A percentile compares a stretch with the other conserved stretches of the same genome.
phyloP scores from a whole-genome alignment of 306 rosid genomes.

The Lagenaria siceraria region DNA sequence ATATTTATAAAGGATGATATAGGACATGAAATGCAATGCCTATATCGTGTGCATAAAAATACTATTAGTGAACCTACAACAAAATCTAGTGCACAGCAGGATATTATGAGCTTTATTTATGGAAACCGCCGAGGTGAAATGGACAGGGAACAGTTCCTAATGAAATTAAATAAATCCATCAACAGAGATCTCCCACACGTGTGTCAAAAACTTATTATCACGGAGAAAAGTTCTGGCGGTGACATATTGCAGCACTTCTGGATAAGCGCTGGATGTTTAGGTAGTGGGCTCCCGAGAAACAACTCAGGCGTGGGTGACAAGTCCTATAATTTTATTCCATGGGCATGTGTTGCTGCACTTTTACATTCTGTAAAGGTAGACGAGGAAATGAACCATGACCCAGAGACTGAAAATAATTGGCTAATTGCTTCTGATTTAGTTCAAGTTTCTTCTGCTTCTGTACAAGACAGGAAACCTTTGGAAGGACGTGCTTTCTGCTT shows the following conservation, averaged over 20 bases:
- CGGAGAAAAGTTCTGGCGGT: conserved; percentile 44
- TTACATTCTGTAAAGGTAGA: conserved; percentile 54
- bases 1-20: conserved; percentile 75
- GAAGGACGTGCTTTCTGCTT: conserved; percentile 97
- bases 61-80: conserved; percentile 51
- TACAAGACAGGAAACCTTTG: conserved; percentile 32
- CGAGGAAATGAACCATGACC: conserved; percentile 17
- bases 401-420: conserved; percentile 23
- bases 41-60: conserved; percentile 58
- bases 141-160: conserved; percentile 63
- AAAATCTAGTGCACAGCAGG: conserved; percentile 42
- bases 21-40: conserved; percentile 69
- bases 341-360: conserved; percentile 93
- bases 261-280: conserved; percentile 82
- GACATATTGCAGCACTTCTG: conserved; percentile 52
- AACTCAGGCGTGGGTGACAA: conserved; percentile 28
- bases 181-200: conserved; percentile 57
- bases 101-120: conserved; percentile 48
- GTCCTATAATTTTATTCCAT: conserved; percentile 62
- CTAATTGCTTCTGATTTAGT: conserved; percentile 29
- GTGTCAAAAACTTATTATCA: conserved; percentile 57
- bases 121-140: conserved; percentile 40
- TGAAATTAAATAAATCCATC: conserved; percentile 47
- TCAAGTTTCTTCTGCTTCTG: conserved; percentile 34
- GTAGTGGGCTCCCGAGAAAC: conserved; percentile 48